These are phyloP conservation scores for Nigrospora osmanthi DNA, from an alignment of 2,329 filamentous ascomycete genomes.

Conservation along the genomic window DNA sequence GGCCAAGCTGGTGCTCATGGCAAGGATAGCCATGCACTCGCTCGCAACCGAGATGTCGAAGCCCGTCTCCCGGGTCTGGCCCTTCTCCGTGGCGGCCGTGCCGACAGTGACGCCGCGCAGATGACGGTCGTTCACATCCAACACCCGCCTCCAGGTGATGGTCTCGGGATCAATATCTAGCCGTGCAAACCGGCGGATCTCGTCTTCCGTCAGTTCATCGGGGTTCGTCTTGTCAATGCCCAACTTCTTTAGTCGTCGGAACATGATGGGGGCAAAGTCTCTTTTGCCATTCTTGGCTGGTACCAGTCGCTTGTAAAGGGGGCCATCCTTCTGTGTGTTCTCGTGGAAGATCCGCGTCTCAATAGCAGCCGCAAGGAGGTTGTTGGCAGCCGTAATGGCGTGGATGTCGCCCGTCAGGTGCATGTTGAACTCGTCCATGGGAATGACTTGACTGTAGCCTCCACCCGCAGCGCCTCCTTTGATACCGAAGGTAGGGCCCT, in stretches of 20 bases:
- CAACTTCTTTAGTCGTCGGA: constrained; percentile 87
- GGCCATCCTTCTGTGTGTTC: constrained; percentile 82
- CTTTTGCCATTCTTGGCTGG: constrained; percentile 86
- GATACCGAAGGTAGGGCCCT: constrained; percentile 97
- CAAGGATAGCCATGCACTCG: constrained; percentile 97
- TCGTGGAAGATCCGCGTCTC: constrained; percentile 99
- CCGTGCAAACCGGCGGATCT: constrained; percentile 81
- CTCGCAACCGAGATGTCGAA: constrained; percentile 98
- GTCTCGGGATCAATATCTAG: constrained; percentile 95
- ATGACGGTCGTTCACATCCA: constrained; percentile 96
- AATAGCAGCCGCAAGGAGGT: constrained; percentile 89
- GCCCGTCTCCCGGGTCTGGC: constrained; percentile 77
- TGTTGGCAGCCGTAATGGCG: constrained; percentile 94
- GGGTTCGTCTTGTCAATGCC: constrained; percentile 94
- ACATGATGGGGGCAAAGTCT: constrained; percentile 82
- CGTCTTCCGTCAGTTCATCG: constrained; percentile 81
- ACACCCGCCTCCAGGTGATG: constrained; percentile 92
- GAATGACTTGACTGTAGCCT: constrained; percentile 97
- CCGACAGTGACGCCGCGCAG: constrained; percentile 85
- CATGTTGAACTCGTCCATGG: constrained; percentile 99
- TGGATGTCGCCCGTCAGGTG: constrained; percentile 97
- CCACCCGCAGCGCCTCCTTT: constrained; percentile 96
- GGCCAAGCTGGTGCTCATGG: constrained; percentile 75
- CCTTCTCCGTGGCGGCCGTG: constrained; percentile 83
- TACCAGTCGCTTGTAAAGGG: constrained; percentile 81